A percentile compares a stretch with the other conserved stretches of the same genome.
Conservation (phyloP, 495 filamentous ascomycete species). For the Daldinia loculata region DNA sequence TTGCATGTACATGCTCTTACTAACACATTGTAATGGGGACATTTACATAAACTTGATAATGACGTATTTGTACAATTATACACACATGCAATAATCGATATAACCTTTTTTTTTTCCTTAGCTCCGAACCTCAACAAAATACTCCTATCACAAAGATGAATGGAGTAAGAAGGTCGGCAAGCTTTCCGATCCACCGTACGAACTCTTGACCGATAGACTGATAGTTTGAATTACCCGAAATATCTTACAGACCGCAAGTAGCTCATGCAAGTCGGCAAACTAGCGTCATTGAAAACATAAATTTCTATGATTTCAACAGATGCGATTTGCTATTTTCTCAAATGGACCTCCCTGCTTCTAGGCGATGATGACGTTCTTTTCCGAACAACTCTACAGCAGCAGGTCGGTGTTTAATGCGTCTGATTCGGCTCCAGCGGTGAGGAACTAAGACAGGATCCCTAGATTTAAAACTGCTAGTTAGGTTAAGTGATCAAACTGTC, state of each 20-base stretch:
- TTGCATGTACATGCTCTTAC: background rate
- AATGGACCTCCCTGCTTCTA: background rate
- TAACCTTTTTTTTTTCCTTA: background rate
- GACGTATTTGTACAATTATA: constrained; percentile 5
- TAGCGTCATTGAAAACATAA: constrained; percentile 30
- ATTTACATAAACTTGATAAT: background rate
- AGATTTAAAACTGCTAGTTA: background rate
- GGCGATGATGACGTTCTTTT: background rate
- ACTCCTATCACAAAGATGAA: background rate
- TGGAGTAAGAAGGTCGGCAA: background rate
- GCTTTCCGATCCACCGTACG: background rate
- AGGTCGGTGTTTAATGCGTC: background rate
- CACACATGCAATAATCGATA: background rate
- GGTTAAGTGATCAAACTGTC: constrained; percentile 5
- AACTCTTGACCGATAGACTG: background rate
- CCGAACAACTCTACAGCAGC: background rate
- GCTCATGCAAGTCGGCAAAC: constrained; percentile 26
- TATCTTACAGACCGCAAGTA: constrained; percentile 8
- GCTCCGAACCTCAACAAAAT: background rate
- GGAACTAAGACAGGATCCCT: constrained; percentile 16
- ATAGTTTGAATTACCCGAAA: background rate
- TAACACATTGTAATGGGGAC: background rate
- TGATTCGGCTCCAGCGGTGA: constrained; percentile 24
- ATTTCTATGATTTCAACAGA: constrained; percentile 8
- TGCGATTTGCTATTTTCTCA: background rate